Percentiles rank a stretch among this genome's conserved stretches.
Conservation (phyloP, 2,329 filamentous ascomycete species). For the Cladosporium sp. region DNA sequence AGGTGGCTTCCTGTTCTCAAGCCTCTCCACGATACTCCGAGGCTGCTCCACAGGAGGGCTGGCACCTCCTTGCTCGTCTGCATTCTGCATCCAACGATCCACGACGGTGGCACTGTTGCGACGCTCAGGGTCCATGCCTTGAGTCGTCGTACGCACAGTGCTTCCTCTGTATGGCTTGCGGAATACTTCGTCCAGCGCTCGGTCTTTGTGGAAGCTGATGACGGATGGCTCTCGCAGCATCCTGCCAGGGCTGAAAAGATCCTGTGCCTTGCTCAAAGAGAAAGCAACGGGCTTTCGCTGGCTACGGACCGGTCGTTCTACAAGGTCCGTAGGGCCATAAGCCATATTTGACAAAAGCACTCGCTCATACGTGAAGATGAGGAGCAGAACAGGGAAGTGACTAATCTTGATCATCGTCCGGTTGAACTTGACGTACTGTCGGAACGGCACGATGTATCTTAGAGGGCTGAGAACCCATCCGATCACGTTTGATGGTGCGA, state of each 20-base stretch:
- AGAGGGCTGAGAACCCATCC: conserved; percentile 85
- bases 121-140: conserved; percentile 48
- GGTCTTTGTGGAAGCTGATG: conserved; percentile 83
- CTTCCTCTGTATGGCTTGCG: conserved; percentile 61
- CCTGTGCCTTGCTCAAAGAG: conserved; percentile 31
- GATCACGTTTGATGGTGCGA: conserved; percentile 85
- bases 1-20: conserved; percentile 52
- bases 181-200: conserved; percentile 87
- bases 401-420: conserved; percentile 87
- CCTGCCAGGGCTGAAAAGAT: conserved; percentile 65
- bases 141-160: conserved; percentile 52
- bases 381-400: conserved; percentile 81
- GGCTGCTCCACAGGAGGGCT: conserved; percentile 59
- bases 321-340: conserved; percentile 78
- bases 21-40: conserved; percentile 52
- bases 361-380: conserved; percentile 83
- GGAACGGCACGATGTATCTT: conserved; percentile 74
- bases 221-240: conserved; percentile 76
- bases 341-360: conserved; percentile 69
- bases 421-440: conserved; percentile 78
- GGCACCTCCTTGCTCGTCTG: conserved; percentile 52
- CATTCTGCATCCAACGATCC: conserved; percentile 80
- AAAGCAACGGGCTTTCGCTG: conserved; percentile 30
- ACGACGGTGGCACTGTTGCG: conserved; percentile 77
- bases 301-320: conserved; percentile 57